Percentiles rank a stretch among this genome's conserved stretches.
Evolutionary conservation across 2,329 filamentous ascomycete species (phyloP).

Genomic region (Teratosphaeria destructans): DNA sequence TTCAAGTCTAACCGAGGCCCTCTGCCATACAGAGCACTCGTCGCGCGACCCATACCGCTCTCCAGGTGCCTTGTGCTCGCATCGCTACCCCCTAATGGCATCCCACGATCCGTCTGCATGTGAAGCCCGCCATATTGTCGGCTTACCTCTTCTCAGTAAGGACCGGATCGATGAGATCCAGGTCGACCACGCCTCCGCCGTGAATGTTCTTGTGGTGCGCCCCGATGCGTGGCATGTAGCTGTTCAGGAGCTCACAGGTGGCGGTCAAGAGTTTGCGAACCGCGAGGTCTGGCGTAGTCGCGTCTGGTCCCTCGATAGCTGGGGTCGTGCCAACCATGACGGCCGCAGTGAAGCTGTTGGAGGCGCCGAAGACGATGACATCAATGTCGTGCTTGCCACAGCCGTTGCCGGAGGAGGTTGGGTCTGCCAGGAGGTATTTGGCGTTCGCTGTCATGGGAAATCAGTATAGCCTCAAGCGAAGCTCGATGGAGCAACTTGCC

Average conservation of each 20-base stretch:
- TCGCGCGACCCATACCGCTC: background rate
- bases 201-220: slow-evolving; percentile 18
- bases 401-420: background rate
- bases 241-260: slow-evolving; percentile 16
- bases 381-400: slow-evolving; percentile 6
- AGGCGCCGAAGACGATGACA: slow-evolving; percentile 14
- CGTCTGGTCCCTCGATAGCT: slow-evolving; percentile 13
- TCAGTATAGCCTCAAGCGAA: background rate
- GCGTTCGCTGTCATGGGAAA: slow-evolving; percentile 11
- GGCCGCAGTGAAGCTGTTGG: slow-evolving; percentile 10
- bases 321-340: slow-evolving; percentile 14
- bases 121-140: background rate
- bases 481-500: slow-evolving; percentile 3
- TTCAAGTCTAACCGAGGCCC: background rate
- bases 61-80: background rate
- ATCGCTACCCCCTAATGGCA: background rate
- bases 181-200: slow-evolving; percentile 19
- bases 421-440: slow-evolving; percentile 8
- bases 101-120: background rate
- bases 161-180: slow-evolving; percentile 6
- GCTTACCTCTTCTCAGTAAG: background rate
- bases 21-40: background rate
- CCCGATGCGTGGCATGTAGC: slow-evolving; percentile 8
- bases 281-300: slow-evolving; percentile 11
- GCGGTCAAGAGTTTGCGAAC: slow-evolving; percentile 15